Evolutionary conservation across 441 rosid genomes (phyloP).

Genomic region (Gossypium trilobum): DNA sequence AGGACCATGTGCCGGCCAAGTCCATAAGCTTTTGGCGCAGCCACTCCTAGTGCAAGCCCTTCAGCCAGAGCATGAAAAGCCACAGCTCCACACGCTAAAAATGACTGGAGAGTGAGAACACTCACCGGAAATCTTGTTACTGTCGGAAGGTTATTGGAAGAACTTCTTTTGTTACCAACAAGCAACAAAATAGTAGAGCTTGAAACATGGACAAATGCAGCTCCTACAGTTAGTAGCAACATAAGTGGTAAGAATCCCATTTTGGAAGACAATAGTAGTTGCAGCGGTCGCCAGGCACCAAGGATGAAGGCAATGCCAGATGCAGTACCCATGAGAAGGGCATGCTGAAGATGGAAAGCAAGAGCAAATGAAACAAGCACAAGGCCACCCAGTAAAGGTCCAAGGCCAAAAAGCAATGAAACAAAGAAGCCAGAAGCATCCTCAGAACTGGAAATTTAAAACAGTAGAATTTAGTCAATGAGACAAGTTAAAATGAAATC

Average conservation of each 20-base stretch:
- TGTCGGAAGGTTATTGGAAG: conserved; percentile 39
- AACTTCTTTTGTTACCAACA: conserved; percentile 47
- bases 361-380: conserved; percentile 66
- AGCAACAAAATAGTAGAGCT: conserved; percentile 46
- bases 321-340: conserved; percentile 87
- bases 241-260: conserved; percentile 61
- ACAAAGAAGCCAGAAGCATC: conserved; percentile 97
- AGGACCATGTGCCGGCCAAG: conserved; percentile 90
- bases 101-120: conserved; percentile 68
- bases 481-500: conserved; percentile 9
- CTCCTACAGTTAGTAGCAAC: conserved; percentile 48
- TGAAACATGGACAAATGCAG: conserved; percentile 41
- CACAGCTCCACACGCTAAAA: conserved; percentile 78
- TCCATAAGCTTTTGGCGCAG: conserved; percentile 93
- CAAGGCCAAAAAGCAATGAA: conserved; percentile 91
- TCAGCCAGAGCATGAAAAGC: conserved; percentile 91
- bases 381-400: conserved; percentile 82
- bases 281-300: conserved; percentile 80
- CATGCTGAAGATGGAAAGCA: conserved; percentile 73
- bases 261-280: conserved; percentile 63
- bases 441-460: conserved; percentile 58
- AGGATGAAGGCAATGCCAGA: conserved; percentile 92
- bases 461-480: conserved; percentile 13
- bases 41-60: conserved; percentile 94
- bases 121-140: conserved; percentile 56